Evolutionary conservation across 805 yeast species (phyloP).

Genomic region (Candida namnaoensis): DNA sequence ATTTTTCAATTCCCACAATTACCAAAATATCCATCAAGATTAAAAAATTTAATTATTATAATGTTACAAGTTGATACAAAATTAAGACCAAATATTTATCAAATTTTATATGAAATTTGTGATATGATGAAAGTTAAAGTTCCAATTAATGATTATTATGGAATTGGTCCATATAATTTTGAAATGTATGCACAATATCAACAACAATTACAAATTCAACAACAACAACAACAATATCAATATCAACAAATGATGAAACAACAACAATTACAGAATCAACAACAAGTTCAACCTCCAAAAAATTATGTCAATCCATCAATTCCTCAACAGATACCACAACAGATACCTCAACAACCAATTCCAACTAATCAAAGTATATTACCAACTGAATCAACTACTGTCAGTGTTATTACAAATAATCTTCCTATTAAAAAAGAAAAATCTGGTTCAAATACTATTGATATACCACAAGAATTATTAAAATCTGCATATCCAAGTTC

Average conservation of each 20-base stretch:
- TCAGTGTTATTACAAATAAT: conserved; percentile 10
- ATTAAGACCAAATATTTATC: conserved; percentile 80
- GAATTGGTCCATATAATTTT: conserved; percentile 46
- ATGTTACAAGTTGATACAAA: conserved; percentile 80
- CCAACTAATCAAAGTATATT: conserved; percentile 1
- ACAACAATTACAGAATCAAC: neutral
- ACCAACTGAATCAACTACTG: conserved; percentile 4
- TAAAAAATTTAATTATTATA: conserved; percentile 68
- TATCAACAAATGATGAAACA: conserved; percentile 6
- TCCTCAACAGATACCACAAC: conserved; percentile 1
- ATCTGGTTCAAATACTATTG: neutral
- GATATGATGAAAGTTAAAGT: conserved; percentile 41
- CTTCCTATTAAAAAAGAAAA: neutral
- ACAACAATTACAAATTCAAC: conserved; percentile 23
- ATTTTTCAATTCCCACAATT: conserved; percentile 64
- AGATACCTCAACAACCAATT: neutral
- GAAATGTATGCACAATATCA: conserved; percentile 47
- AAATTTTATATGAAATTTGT: conserved; percentile 59
- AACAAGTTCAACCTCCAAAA: no score
- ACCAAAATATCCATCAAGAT: conserved; percentile 62
- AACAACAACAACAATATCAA: conserved; percentile 28
- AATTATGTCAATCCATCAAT: neutral
- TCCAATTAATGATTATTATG: conserved; percentile 35
- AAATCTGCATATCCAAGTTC: neutral
- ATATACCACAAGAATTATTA: neutral